Base-by-base conservation (phyloP, 495 filamentous ascomycete genomes). In the Penicillium mononematosum region DNA sequence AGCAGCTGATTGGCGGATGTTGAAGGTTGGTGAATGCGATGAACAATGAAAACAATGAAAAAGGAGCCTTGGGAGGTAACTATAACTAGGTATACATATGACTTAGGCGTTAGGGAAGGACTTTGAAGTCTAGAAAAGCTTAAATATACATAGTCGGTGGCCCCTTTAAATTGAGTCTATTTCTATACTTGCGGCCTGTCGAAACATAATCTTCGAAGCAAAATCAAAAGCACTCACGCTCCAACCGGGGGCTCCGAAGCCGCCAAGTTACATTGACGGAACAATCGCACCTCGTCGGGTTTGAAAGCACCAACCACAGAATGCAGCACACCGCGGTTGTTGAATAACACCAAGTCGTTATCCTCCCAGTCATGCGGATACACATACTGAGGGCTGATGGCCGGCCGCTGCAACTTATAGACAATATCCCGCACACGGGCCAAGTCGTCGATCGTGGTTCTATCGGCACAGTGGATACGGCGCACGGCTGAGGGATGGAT, bases 361-460 rank as follows among this genome's bases (percentile, higher is more conserved):
- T 88, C 84, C 58, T 83, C 78, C 87, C 88, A 90, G 59, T 90
- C 87, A 68, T 90, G 85, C 11, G 85, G 69, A 69, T 89, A 90
- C 32, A 89, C 88, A 59, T 77, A 78, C 53, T 77, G 67, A 2
- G 88, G 86, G 19, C 78, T 81, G 56, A 90, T 90, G 0, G 78
- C 87, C 0, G 88, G 87, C n/a, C 88, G 76, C 69, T 90, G 87
- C 41, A 90, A 60, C 14, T 80, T 74, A 57, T 89, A 83, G 31
- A 88, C 81, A 44, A 83, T 85, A 27, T 85, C 82, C 3, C 88
- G 76, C n/a, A 88, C 88, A 45, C 79, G 71, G 50, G 70, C 69
- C 48, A 91, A 65, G 58, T 88, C 85, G 11, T 87, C 84, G 14
- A 90, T 78, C 10, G 87, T 80, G 1, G 77, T 78, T 16, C 87